Conservation (phyloP, 768 basidiomycete genomes). For the Trametes cubensis region DNA sequence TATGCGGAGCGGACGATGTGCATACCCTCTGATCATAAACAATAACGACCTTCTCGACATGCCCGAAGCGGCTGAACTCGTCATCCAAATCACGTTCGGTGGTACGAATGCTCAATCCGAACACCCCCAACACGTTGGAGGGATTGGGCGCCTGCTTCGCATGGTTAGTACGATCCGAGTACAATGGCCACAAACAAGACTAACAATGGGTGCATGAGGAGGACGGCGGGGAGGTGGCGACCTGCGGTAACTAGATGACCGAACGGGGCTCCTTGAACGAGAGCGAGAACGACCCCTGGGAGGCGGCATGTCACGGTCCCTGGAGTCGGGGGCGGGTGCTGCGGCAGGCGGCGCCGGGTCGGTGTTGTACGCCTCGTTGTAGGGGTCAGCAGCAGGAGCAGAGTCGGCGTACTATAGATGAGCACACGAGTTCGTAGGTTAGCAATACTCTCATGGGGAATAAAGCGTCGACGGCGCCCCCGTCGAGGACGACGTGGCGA, state of each 20-base stretch:
- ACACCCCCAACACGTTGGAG: conserved; percentile 91
- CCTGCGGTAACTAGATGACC: conserved; percentile 51
- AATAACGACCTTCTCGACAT: conserved; percentile 93
- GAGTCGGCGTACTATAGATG: conserved; percentile 64
- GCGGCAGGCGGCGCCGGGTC: conserved; percentile 52
- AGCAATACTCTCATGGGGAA: neutral
- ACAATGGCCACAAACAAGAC: conserved; percentile 36
- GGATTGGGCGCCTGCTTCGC: conserved; percentile 81
- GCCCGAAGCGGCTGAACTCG: conserved; percentile 86
- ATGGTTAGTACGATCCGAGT: conserved; percentile 39
- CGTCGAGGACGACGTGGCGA: conserved; percentile 12
- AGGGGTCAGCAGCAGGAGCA: conserved; percentile 66
- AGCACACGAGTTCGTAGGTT: neutral
- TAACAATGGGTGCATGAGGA: conserved; percentile 72
- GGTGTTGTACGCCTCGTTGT: conserved; percentile 80
- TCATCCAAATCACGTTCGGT: conserved; percentile 93
- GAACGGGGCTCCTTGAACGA: conserved; percentile 65
- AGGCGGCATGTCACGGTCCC: conserved; percentile 57
- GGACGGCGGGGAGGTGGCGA: conserved; percentile 64
- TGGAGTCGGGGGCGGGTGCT: conserved; percentile 40
- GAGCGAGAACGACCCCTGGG: conserved; percentile 76
- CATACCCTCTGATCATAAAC: conserved; percentile 96
- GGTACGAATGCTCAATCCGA: conserved; percentile 95
- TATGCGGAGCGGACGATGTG: conserved; percentile 20
- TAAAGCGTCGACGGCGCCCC: conserved; percentile 2